phyloP scores from a whole-genome alignment of 345 rosid species.

The Acer campestre region DNA sequence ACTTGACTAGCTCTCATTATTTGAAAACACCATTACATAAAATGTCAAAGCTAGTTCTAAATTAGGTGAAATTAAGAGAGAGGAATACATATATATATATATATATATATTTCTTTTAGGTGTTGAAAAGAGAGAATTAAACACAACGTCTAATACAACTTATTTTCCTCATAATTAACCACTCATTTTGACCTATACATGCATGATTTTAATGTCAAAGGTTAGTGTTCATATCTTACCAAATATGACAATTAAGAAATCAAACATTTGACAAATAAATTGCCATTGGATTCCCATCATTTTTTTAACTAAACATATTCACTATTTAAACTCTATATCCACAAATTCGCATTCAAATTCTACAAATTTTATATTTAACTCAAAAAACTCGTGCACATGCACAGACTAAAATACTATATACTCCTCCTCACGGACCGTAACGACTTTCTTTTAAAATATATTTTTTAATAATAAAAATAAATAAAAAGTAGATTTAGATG shows the following conservation, averaged over 20 bases:
- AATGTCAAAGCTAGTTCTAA: background rate
- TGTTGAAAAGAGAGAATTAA: background rate
- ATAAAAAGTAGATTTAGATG: too few relatives aligned
- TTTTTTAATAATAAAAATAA: background rate
- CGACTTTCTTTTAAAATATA: background rate
- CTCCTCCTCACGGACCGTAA: too few relatives aligned
- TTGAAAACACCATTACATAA: background rate
- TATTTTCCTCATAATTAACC: background rate
- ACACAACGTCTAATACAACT: background rate
- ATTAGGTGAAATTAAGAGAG: slow-evolving; percentile 10
- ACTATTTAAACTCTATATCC: too few relatives aligned
- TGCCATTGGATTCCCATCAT: background rate
- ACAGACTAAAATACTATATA: too few relatives aligned
- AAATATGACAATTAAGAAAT: background rate
- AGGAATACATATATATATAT: background rate
- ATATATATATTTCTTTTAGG: background rate
- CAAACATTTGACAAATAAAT: background rate
- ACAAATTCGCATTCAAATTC: too few relatives aligned
- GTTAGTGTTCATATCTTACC: background rate
- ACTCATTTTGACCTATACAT: background rate
- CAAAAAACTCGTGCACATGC: too few relatives aligned
- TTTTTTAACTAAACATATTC: background rate
- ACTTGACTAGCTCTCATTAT: background rate
- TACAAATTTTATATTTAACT: too few relatives aligned
- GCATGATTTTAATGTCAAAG: slow-evolving; percentile 15